These are phyloP conservation scores for Xylaria palmicola DNA, from an alignment of 495 filamentous ascomycete species.

Conservation along the genomic window DNA sequence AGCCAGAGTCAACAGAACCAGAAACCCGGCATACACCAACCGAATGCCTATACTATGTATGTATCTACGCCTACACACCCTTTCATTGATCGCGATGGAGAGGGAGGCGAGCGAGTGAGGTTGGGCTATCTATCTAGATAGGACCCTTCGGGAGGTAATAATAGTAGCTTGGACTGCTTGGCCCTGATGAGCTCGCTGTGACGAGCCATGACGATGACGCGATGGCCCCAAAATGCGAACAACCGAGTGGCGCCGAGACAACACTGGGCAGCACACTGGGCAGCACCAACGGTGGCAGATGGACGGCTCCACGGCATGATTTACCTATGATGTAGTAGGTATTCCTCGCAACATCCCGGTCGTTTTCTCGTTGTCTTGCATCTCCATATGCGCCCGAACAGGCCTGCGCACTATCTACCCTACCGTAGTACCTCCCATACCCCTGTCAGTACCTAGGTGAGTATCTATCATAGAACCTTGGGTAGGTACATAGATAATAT, in stretches of 20 bases:
- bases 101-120: background rate
- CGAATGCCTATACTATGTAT: no score
- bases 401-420: background rate
- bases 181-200: slow-evolving; percentile 10
- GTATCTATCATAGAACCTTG: no score
- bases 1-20: background rate
- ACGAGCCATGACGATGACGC: slow-evolving; percentile 13
- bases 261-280: background rate
- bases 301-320: slow-evolving; percentile 12
- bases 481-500: no score
- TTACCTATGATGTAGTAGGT: slow-evolving; percentile 19
- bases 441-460: background rate
- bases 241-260: background rate
- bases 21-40: no score
- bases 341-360: slow-evolving; percentile 3
- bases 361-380: background rate
- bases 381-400: background rate
- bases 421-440: slow-evolving; percentile 7
- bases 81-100: background rate
- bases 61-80: background rate
- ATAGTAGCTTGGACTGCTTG: background rate
- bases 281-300: background rate
- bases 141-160: background rate
- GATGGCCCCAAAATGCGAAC: background rate
- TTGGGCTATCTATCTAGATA: background rate